Conservation (phyloP, 371 early-diverging fungal species). For the Smittium culicis region DNA sequence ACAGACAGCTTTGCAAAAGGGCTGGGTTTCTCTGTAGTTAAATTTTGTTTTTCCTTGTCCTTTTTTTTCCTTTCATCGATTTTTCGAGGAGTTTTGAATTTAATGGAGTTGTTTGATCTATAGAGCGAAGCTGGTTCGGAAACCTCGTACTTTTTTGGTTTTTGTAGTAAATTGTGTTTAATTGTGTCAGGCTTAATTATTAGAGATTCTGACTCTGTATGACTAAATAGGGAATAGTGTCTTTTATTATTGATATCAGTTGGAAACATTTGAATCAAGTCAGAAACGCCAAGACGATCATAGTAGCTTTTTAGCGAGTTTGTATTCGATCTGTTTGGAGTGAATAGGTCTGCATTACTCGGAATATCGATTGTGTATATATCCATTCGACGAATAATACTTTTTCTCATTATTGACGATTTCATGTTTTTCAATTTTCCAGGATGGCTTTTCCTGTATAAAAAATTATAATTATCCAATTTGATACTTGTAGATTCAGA, state of each 20-base stretch:
- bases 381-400: background rate
- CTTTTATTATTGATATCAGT: background rate
- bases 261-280: background rate
- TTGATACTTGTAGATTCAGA: background rate
- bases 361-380: background rate
- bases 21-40: background rate
- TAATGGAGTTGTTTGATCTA: background rate
- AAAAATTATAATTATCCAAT: background rate
- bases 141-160: background rate
- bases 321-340: background rate
- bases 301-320: background rate
- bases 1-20: background rate
- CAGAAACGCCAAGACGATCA: background rate
- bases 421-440: background rate
- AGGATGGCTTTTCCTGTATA: background rate
- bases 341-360: background rate
- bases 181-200: background rate
- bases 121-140: background rate
- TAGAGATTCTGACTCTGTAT: background rate
- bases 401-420: background rate
- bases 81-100: no score
- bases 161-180: background rate
- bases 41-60: background rate
- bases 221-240: background rate
- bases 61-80: no score